Base-by-base conservation (phyloP, 2,329 filamentous ascomycete genomes). In the Aureobasidium sp. region DNA sequence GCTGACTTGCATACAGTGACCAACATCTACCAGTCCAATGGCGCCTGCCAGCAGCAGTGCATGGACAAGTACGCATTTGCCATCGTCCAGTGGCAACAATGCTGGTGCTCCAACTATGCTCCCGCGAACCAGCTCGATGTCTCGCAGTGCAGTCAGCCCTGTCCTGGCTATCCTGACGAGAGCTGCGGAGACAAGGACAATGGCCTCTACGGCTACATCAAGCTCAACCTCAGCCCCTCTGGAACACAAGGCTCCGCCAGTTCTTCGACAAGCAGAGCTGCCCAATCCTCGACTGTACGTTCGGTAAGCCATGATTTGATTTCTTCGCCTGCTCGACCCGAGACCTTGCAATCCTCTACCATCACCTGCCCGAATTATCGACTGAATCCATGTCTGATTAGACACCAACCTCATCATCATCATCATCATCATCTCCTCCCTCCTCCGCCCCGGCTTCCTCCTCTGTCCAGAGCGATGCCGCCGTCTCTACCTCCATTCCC, bases 61-160 rank as follows among this genome's bases (percentile, higher is more conserved):
- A 61, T 68, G 22, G 62, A 64, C 17, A 60, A 73, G 14, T 86
- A 75, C 58, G 85, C 86, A 34, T 87, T 84, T 57, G 85, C 84
- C 58, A 73, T 91, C 42, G 71, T 90, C 1, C 78, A 88, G 60
- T 75, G 69, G 14, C 72, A 79, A 27, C 68, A 75, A 48, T 91
- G 87, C 65, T 91, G 85, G 85, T 91, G 87, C 66, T 84, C 84
- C 32, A 78, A 89, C 64, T 83, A 83, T 61, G 74, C 75, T 2
- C 87, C 87, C 7, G 64, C 64, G 17, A 60, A 68, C 5, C 68
- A 71, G 55, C 50, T 61, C n/a, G 60, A 65, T 54, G 60, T 65
- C 19, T 59, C 60, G 57, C 71, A 72, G 45, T 91, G 87, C 68
- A 68, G 75, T 58, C 66, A 66, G 0, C 47, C 68, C 14, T 91